Percentiles rank a stretch among this genome's conserved stretches.
Conservation (phyloP, 2,329 filamentous ascomycete genomes). For the Aspergillus sp. region DNA sequence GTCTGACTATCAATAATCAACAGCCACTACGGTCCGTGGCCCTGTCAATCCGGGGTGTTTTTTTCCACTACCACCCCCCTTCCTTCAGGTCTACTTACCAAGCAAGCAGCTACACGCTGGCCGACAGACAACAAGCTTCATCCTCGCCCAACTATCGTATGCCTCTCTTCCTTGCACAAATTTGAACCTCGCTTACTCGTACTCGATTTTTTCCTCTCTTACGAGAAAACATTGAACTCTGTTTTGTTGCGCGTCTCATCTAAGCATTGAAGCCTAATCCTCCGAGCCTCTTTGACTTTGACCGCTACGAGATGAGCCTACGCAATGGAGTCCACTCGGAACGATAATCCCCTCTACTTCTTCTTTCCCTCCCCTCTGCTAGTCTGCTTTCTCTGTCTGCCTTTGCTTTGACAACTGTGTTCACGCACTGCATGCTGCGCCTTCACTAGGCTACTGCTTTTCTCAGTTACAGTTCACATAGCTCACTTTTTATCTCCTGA, state of each 20-base stretch:
- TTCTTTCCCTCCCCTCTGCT: background rate
- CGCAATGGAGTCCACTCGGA: background rate
- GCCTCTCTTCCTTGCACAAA: no score
- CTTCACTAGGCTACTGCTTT: no score
- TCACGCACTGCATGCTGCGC: no score
- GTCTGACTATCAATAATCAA: constrained; percentile 8
- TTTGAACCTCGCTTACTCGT: no score
- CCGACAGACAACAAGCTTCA: no score
- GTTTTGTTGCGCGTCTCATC: background rate
- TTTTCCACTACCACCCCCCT: background rate
- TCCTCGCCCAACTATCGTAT: no score
- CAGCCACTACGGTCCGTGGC: background rate
- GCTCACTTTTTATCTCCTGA: no score
- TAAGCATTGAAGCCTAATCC: background rate
- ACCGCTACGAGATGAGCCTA: background rate
- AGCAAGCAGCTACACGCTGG: no score
- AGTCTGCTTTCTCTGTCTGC: no score
- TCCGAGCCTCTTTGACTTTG: background rate
- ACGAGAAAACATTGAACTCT: background rate
- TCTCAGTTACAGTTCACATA: no score
- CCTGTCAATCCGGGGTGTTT: constrained; percentile 3
- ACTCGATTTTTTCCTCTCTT: background rate
- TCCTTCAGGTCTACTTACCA: no score
- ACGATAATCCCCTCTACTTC: background rate
- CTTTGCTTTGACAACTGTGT: no score